Base-by-base conservation (phyloP, 2,329 filamentous ascomycete genomes). In the Arthrinium phaeospermum region DNA sequence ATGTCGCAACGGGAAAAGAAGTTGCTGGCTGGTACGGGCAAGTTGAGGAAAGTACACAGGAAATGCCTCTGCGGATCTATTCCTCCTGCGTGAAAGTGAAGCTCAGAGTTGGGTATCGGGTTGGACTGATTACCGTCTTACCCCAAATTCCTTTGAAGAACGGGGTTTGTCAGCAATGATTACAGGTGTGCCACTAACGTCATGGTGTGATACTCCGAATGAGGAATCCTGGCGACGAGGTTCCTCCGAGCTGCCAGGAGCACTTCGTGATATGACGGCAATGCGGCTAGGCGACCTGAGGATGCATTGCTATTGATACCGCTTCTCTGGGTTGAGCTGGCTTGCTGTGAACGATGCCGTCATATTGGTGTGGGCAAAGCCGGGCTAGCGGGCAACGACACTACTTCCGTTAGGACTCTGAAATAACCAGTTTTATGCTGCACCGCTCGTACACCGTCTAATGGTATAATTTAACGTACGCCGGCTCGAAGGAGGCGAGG, bases 41-140 rank as follows among this genome's bases (percentile, higher is more conserved):
- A 68, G 64, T 24, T 30, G 30, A 45, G 22, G 64, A 46, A 68
- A 46, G 64, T 46, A 68, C 64, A 68, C 37, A 68, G 27, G 64
- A 37, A 37, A 61, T 34, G 30, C 10, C 30, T 61, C 53, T 37
- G 53, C 30, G 27, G 51, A 19, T 27, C 51, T 30, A 27, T 37
- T 61, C 37, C 30, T 41, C 10, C 34, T 41, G 57, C 34, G 57
- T 64, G 57, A 64, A 64, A 64, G 57, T 12, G 34, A 64, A 34
- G 34, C 34, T 34, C 57, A 6, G 34, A 64, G 14, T 4, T 19
- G 27, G 8, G 5, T 22, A 61, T 37, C 27, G 4, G 22, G 5
- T 7, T 57, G 16, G 7, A 16, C 34, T 61, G 7, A 4, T 37
- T 2, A 37, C 7, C 4, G 30, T 37, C 53, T 61, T 61, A 61